Percentiles rank a stretch among this genome's conserved stretches.
Conservation (phyloP, 148 eudicot species). For the Vaccinium corymbosum region DNA sequence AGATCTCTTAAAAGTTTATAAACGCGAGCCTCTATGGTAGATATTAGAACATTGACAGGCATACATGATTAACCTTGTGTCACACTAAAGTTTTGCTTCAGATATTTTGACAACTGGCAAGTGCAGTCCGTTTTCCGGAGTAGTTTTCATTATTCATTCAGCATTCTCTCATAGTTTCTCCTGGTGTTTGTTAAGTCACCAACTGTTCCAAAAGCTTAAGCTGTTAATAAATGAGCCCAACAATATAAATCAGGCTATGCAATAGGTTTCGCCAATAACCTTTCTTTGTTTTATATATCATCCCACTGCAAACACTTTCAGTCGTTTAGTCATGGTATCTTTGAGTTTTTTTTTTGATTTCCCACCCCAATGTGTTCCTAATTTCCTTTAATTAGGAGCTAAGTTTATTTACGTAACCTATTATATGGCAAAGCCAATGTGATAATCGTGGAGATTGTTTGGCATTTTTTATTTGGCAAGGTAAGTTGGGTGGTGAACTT, state of each 20-base stretch:
- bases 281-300: not conserved
- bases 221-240: not conserved
- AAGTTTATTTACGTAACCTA: not conserved
- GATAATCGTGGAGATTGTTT: not conserved
- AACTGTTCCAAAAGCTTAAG: not conserved
- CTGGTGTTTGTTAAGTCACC: not conserved
- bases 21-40: not conserved
- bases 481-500: not conserved
- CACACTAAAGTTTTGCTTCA: not conserved
- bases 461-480: not conserved
- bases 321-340: not conserved
- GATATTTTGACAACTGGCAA: not conserved
- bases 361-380: not conserved
- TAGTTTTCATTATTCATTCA: not conserved
- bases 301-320: not conserved
- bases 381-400: not conserved
- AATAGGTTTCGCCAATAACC: not conserved
- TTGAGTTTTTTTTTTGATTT: not conserved
- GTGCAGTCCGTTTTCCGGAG: not conserved
- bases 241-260: not conserved
- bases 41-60: not conserved
- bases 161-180: not conserved
- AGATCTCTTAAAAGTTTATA: not conserved
- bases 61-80: not conserved
- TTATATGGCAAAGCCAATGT: not conserved